Base-by-base conservation (phyloP, 169 alveolate genomes). In the Plasmodium knowlesi region DNA sequence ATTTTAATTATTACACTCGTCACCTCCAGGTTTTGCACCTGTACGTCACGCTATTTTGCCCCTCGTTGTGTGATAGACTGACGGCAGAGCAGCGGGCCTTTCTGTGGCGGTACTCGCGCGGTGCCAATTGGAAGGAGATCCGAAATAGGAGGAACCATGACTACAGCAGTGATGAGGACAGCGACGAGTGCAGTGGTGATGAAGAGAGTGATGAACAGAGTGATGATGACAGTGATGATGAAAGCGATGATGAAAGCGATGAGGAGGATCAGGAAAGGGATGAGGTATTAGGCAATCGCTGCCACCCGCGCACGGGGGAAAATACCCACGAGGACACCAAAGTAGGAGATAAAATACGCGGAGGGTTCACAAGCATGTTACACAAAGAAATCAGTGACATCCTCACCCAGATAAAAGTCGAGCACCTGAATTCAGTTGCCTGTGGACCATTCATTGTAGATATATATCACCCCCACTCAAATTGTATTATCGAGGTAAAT, bases 1-100 rank as follows among this genome's bases (percentile, higher is more conserved):
- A 95, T 67, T 96, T 96, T 50, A 57, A 95, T 41, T 92, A 94
- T 78, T 96, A 93, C 67, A 74, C 96, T 5, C 91, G 97, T 34
- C 90, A 96, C 88, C 39, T 96, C 84, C 96, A 92, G 73, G 57
- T 96, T 1, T 32, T 96, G 9, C 96, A 96, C 74, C 83, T 96
- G 76, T 95, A 96, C 41, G 81, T 88, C 30, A 79, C 81, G 57
- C 72, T 88, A 2, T 88, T 88, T 43, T 76, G 72, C 19, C 67
- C 67, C 14, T 88, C 89, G 32, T 57, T 88, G 67, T 78, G 72
- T 25, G 54, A 76, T 19, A 78, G 72, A 5, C 81, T 88, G 37
- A 88, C 88, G 34, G 80, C 16, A 22, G 94, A 88, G 25, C 94
- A 88, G 67, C 22, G 82, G 74, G 14, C 32, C 8, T 88, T 88